Conservation (phyloP, 2,329 filamentous ascomycete genomes). For the Phoma sp. region DNA sequence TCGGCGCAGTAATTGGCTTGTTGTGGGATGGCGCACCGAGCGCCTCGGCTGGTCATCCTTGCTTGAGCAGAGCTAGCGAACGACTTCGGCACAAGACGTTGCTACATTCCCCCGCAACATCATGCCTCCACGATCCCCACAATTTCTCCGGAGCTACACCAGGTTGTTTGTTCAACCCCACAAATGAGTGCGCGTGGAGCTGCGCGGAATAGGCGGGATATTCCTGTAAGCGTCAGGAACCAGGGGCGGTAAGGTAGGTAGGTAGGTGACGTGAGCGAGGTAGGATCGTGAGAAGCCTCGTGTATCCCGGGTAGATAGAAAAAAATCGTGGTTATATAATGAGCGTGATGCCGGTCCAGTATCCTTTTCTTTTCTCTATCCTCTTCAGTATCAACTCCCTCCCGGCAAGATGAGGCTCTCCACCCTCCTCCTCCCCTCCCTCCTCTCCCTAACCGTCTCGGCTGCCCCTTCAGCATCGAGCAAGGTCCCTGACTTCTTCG, state of each 20-base stretch:
- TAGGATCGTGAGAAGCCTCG: not conserved
- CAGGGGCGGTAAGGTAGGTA: not conserved
- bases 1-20: constrained; percentile 5
- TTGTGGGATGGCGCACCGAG: constrained; percentile 2
- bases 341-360: constrained; percentile 3
- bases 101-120: constrained; percentile 26
- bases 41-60: constrained; percentile 7
- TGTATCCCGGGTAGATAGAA: too few relatives aligned
- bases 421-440: constrained; percentile 32
- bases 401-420: constrained; percentile 40
- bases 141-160: constrained; percentile 29
- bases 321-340: constrained; percentile 6
- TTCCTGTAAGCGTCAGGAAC: constrained; percentile 16
- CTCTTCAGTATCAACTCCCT: constrained; percentile 4
- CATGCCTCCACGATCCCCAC: constrained; percentile 10
- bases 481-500: constrained; percentile 35
- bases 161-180: constrained; percentile 19
- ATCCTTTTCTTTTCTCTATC: not conserved
- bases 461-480: constrained; percentile 30
- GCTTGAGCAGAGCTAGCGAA: too few relatives aligned
- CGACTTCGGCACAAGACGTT: constrained; percentile 3
- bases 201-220: constrained; percentile 2
- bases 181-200: constrained; percentile 14
- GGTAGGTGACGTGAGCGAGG: constrained; percentile 10
- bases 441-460: constrained; percentile 25